Base-by-base conservation (phyloP, 2,329 filamentous ascomycete species). In the Chaetomium olivaceum region DNA sequence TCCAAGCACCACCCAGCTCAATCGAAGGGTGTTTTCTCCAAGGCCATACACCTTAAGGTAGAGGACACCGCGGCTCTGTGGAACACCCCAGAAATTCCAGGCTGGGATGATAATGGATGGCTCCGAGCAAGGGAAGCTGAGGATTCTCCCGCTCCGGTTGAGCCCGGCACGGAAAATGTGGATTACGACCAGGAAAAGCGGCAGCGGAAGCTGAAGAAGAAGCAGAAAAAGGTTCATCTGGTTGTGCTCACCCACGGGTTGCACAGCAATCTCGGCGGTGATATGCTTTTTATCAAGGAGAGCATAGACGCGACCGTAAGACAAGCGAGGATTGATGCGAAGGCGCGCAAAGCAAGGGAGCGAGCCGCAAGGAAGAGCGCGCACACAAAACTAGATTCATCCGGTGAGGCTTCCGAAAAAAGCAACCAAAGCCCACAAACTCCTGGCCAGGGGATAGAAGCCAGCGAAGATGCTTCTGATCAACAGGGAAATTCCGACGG, bases 221-320 rank as follows among this genome's bases (percentile, higher is more conserved):
- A 88, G 75, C 84, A 85, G 70, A 92, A 92, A 78, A 94, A 90
- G 70, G 83, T 99, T 2, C 95, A 99, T 75, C 81, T 99, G 51
- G 95, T 99, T 27, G 83, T 99, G 39, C 79, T 99, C 58, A 98
- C 95, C 0, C 95, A 99, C 79, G 95, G 95, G 0, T 78, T 99
- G 69, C 95, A 99, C 77, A 97, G 94, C 78, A 99, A 99, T 76
- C 83, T 97, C 14, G 92, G 95, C 5, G 91, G 93, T 25, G 95
- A 99, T 76, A 97, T 99, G 95, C 82, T 99, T 23, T 99, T 91
- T 75, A 80, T 99, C 76, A 99, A 99, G 75, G 95, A 99, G 78
- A 96, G 92, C 77, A 98, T 99, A 68, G 95, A 99, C 79, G 87
- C 88, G 31, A 89, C 91, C 2, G 90, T 89, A 4, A 89, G 82